phyloP scores from a whole-genome alignment of 2,329 filamentous ascomycete genomes.

The Dryadomyces quercivorus region DNA sequence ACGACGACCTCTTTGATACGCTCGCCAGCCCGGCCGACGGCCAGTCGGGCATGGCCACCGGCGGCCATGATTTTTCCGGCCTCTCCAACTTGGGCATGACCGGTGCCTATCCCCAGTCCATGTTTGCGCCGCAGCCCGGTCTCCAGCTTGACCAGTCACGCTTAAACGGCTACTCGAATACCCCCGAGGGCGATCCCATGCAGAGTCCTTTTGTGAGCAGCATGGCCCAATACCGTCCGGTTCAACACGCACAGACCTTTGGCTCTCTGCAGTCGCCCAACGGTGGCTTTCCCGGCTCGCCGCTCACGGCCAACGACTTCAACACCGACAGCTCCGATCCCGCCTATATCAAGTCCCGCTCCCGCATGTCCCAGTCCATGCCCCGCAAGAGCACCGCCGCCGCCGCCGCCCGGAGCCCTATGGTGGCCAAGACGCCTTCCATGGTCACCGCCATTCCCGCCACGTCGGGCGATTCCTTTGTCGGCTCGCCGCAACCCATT shows the following conservation, averaged over 20 bases:
- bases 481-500: constrained; percentile 57
- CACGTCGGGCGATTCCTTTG: constrained; percentile 55
- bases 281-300: constrained; percentile 36
- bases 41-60: constrained; percentile 37
- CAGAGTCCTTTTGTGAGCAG: constrained; percentile 77
- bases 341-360: constrained; percentile 43
- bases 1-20: constrained; percentile 77
- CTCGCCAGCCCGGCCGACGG: constrained; percentile 44
- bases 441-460: constrained; percentile 63
- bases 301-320: constrained; percentile 35
- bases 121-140: constrained; percentile 43
- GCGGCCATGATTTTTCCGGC: constrained; percentile 42
- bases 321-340: constrained; percentile 33
- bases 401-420: constrained; percentile 54
- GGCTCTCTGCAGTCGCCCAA: constrained; percentile 40
- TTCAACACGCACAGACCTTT: constrained; percentile 47
- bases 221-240: constrained; percentile 65
- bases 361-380: constrained; percentile 49
- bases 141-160: constrained; percentile 55
- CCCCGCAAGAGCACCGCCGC: constrained; percentile 46
- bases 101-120: constrained; percentile 35
- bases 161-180: constrained; percentile 76
- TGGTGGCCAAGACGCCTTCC: constrained; percentile 70
- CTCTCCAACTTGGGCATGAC: constrained; percentile 44
- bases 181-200: constrained; percentile 82